phyloP scores from a whole-genome alignment of 2,329 filamentous ascomycete species.

The Aquanectria penicillioides region DNA sequence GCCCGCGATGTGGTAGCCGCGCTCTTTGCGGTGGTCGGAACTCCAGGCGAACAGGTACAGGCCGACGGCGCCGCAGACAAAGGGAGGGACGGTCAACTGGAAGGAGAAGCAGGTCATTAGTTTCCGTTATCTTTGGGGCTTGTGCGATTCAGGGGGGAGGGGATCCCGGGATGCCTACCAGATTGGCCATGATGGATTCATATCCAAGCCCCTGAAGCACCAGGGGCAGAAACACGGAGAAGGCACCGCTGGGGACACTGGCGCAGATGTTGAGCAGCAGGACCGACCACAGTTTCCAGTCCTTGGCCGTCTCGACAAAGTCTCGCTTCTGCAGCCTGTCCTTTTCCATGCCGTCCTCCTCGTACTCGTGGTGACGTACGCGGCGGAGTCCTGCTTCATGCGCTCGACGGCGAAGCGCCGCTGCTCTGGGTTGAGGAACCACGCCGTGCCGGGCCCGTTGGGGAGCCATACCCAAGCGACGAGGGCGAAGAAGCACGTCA shows the following conservation, averaged over 20 bases:
- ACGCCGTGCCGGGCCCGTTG: slow-evolving; percentile 38
- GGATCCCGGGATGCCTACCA: slow-evolving; percentile 24
- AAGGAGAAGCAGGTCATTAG: neutral
- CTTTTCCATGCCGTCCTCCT: slow-evolving; percentile 38
- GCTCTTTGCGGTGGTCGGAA: slow-evolving; percentile 38
- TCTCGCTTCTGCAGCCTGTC: slow-evolving; percentile 36
- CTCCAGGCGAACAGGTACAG: slow-evolving; percentile 40
- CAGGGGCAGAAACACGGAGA: slow-evolving; percentile 40
- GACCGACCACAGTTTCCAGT: slow-evolving; percentile 42
- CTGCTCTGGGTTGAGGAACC: slow-evolving; percentile 38
- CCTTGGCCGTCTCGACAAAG: slow-evolving; percentile 39
- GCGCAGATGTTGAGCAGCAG: slow-evolving; percentile 40
- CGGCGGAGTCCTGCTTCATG: slow-evolving; percentile 37
- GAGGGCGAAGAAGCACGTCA: slow-evolving; percentile 42
- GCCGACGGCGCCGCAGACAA: slow-evolving; percentile 40
- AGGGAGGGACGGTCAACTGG: slow-evolving; percentile 42
- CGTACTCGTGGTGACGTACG: slow-evolving; percentile 39
- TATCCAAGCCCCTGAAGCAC: slow-evolving; percentile 41
- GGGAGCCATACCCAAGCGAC: slow-evolving; percentile 41
- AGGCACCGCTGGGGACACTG: slow-evolving; percentile 40
- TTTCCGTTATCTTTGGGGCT: no score
- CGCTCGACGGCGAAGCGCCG: slow-evolving; percentile 34
- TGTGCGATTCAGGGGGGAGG: no score
- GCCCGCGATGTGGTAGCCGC: slow-evolving; percentile 39
- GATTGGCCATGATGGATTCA: slow-evolving; percentile 40